Conservation (phyloP, 2,329 filamentous ascomycete genomes). For the Sphaerulina vaccinii region DNA sequence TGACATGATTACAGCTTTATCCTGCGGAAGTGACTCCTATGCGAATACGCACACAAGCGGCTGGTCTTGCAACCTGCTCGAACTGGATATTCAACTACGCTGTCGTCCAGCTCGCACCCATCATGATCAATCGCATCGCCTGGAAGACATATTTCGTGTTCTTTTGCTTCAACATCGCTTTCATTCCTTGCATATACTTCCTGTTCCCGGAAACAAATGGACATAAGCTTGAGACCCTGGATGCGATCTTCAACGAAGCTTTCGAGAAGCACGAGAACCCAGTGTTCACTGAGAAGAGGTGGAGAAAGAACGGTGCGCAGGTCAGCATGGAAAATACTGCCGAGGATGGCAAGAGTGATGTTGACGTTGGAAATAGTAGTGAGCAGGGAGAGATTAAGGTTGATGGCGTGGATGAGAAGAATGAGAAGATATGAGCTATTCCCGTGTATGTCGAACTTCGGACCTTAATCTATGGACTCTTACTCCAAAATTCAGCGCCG, state of each 20-base stretch:
- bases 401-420: background rate
- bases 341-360: background rate
- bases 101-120: conserved; percentile 41
- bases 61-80: conserved; percentile 53
- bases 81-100: conserved; percentile 39
- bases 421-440: background rate
- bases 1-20: too few species aligned
- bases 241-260: conserved; percentile 28
- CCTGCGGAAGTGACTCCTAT: conserved; percentile 42
- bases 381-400: background rate
- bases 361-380: background rate
- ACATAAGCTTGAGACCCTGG: conserved; percentile 26
- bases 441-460: too few species aligned
- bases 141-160: conserved; percentile 55
- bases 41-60: conserved; percentile 55
- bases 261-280: conserved; percentile 28
- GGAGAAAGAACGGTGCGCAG: conserved; percentile 19
- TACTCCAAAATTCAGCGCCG: too few species aligned
- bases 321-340: conserved; percentile 15
- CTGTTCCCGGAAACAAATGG: conserved; percentile 22
- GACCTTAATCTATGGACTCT: too few species aligned
- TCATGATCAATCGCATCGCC: conserved; percentile 40
- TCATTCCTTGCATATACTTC: conserved; percentile 15
- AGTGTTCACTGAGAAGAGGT: too few species aligned
- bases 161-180: conserved; percentile 32